These are phyloP conservation scores for Nectriaceae sp. DNA, from an alignment of 2,329 filamentous ascomycete genomes.

Conservation along the genomic window DNA sequence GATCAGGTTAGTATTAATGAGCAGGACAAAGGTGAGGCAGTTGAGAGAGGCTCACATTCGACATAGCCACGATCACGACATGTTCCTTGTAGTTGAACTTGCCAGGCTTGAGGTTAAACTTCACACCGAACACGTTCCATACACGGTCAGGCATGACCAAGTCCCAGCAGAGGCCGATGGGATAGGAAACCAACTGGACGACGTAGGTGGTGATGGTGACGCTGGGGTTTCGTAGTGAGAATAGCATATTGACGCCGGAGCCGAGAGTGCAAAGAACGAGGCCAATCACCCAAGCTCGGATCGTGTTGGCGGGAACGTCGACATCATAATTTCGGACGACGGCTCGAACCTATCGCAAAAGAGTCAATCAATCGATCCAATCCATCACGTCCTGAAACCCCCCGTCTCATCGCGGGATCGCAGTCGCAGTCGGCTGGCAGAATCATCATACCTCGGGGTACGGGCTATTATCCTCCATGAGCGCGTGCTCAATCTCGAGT, in stretches of 20 bases:
- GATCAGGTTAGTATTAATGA: slow-evolving; percentile 12
- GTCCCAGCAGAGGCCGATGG: slow-evolving; percentile 57
- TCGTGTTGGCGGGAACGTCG: slow-evolving; percentile 64
- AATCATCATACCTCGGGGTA: slow-evolving; percentile 60
- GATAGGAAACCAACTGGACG: slow-evolving; percentile 63
- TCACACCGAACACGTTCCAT: slow-evolving; percentile 52
- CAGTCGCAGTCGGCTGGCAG: background rate
- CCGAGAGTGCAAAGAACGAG: slow-evolving; percentile 62
- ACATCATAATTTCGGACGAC: slow-evolving; percentile 66
- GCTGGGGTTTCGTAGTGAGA: slow-evolving; percentile 60
- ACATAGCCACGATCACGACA: slow-evolving; percentile 64
- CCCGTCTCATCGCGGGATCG: background rate
- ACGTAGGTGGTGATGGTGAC: slow-evolving; percentile 63
- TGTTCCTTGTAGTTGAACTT: slow-evolving; percentile 66
- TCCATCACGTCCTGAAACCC: background rate
- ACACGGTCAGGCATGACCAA: slow-evolving; percentile 54
- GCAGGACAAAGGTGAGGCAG: background rate
- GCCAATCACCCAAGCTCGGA: slow-evolving; percentile 66
- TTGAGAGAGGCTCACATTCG: slow-evolving; percentile 51
- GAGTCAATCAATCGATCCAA: slow-evolving; percentile 10
- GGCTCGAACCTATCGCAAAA: slow-evolving; percentile 57
- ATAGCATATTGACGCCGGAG: slow-evolving; percentile 63
- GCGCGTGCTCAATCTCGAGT: slow-evolving; percentile 57
- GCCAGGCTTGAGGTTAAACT: slow-evolving; percentile 58
- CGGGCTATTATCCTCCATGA: slow-evolving; percentile 66